A percentile compares a stretch with the other conserved stretches of the same genome.
These are phyloP conservation scores for Daldinia decipiens DNA, from an alignment of 495 filamentous ascomycete genomes.

Conservation along the genomic window DNA sequence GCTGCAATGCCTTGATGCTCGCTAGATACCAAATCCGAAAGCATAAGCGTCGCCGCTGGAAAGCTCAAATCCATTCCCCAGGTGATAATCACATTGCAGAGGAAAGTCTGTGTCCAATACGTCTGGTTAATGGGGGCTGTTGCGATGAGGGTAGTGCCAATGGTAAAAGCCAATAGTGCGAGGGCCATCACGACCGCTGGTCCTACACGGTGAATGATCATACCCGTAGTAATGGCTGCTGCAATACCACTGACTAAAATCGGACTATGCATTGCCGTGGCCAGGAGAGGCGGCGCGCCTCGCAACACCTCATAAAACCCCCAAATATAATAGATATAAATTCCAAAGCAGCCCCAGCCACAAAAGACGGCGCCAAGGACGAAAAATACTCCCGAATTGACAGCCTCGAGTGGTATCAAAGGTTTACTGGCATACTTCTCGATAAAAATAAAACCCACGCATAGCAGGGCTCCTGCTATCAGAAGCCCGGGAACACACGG, in stretches of 20 bases:
- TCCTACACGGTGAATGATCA: constrained; percentile 58
- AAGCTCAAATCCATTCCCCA: constrained; percentile 67
- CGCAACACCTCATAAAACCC: constrained; percentile 65
- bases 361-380: constrained; percentile 65
- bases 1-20: constrained; percentile 59
- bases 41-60: constrained; percentile 55
- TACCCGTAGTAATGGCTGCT: constrained; percentile 63
- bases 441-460: constrained; percentile 62
- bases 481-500: constrained; percentile 65
- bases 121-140: constrained; percentile 61
- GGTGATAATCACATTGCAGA: constrained; percentile 60
- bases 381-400: constrained; percentile 63
- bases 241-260: constrained; percentile 61
- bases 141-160: constrained; percentile 60
- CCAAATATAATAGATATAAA: constrained; percentile 69
- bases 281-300: constrained; percentile 59
- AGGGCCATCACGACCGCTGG: constrained; percentile 62
- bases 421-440: constrained; percentile 62
- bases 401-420: constrained; percentile 64
- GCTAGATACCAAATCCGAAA: constrained; percentile 56
- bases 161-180: constrained; percentile 62
- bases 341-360: constrained; percentile 73
- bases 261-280: constrained; percentile 61
- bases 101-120: constrained; percentile 60
- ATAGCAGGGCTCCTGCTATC: constrained; percentile 61